Conservation (phyloP, 192 early-diverging fungal genomes). For the Coemansia sp. region DNA sequence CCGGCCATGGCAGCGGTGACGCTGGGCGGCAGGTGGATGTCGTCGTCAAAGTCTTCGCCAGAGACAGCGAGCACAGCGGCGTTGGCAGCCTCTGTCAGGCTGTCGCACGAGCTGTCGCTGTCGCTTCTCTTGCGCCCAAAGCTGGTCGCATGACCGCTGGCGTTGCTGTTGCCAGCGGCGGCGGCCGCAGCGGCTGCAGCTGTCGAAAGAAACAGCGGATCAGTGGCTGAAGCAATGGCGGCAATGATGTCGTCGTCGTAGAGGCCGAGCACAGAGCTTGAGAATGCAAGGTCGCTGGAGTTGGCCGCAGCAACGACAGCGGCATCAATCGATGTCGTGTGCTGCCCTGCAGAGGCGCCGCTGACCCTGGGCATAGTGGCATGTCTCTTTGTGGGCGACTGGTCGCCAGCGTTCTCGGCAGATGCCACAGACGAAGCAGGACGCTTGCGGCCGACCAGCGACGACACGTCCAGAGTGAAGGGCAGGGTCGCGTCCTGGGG, state of each 20-base stretch:
- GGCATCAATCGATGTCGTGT: slow-evolving; percentile 13
- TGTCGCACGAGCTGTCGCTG: slow-evolving; percentile 20
- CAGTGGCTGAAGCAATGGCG: slow-evolving; percentile 51
- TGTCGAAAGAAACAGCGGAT: slow-evolving; percentile 50
- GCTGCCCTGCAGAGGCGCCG: slow-evolving; percentile 2
- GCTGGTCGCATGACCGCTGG: slow-evolving; percentile 5
- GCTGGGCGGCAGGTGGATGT: slow-evolving; percentile 54
- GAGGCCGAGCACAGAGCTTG: slow-evolving; percentile 42
- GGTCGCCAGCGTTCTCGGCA: slow-evolving; percentile 4
- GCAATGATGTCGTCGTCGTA: slow-evolving; percentile 59
- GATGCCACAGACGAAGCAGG: slow-evolving; percentile 21
- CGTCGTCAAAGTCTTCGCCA: slow-evolving; percentile 44
- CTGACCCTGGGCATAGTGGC: slow-evolving; percentile 16
- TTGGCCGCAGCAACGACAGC: slow-evolving; percentile 4
- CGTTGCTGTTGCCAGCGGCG: slow-evolving; percentile 10
- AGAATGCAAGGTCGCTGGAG: slow-evolving; percentile 22
- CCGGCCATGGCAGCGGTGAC: slow-evolving; percentile 57
- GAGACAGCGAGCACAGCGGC: slow-evolving; percentile 36
- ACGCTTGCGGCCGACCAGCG: slow-evolving; percentile 48
- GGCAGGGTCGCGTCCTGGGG: slow-evolving; percentile 40
- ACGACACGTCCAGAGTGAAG: slow-evolving; percentile 25
- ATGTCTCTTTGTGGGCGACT: slow-evolving; percentile 31
- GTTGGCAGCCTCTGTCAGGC: slow-evolving; percentile 38
- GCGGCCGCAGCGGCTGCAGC: slow-evolving; percentile 34
- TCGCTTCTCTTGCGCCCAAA: slow-evolving; percentile 13